A percentile compares a stretch with the other conserved stretches of the same genome.
Conservation (phyloP, 768 basidiomycete genomes). For the Boletus tylopilopsis region DNA sequence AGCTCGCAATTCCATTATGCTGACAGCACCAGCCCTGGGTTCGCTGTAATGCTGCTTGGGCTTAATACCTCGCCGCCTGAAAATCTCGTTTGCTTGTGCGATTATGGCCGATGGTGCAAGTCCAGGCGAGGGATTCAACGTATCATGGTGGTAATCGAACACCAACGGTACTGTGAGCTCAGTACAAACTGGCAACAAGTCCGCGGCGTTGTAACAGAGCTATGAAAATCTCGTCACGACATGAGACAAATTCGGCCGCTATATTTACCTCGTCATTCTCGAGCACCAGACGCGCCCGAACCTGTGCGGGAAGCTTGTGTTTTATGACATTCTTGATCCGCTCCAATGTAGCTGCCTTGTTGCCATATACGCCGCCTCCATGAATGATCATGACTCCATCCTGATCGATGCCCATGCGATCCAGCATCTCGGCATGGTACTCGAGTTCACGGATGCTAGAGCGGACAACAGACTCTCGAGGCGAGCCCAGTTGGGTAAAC, state of each 20-base stretch:
- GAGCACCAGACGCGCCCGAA: slow-evolving; percentile 74
- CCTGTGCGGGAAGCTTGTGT: slow-evolving; percentile 52
- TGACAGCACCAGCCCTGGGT: slow-evolving; percentile 78
- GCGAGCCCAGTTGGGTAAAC: slow-evolving; percentile 79
- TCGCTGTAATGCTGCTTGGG: slow-evolving; percentile 94
- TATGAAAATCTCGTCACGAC: slow-evolving; percentile 14
- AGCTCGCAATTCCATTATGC: slow-evolving; percentile 81
- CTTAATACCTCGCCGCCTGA: slow-evolving; percentile 68
- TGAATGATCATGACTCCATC: slow-evolving; percentile 90
- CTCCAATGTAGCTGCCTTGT: slow-evolving; percentile 66
- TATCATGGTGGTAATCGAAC: slow-evolving; percentile 83
- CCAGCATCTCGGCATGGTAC: slow-evolving; percentile 88
- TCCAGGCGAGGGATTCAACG: slow-evolving; percentile 53
- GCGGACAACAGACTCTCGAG: slow-evolving; percentile 67
- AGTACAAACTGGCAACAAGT: slow-evolving; percentile 82
- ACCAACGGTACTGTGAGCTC: slow-evolving; percentile 75
- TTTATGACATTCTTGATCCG: slow-evolving; percentile 72
- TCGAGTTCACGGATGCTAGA: slow-evolving; percentile 75
- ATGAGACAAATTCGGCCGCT: background rate
- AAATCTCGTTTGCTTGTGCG: slow-evolving; percentile 70
- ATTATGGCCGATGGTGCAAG: slow-evolving; percentile 65
- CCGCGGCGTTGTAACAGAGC: slow-evolving; percentile 87
- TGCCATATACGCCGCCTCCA: slow-evolving; percentile 80
- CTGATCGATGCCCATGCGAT: slow-evolving; percentile 74
- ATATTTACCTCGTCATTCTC: slow-evolving; percentile 84